Evolutionary conservation across 192 early-diverging fungal species (phyloP), one percentile per base, ranked within the genome.

Genomic region (Podila clonocystis): DNA sequence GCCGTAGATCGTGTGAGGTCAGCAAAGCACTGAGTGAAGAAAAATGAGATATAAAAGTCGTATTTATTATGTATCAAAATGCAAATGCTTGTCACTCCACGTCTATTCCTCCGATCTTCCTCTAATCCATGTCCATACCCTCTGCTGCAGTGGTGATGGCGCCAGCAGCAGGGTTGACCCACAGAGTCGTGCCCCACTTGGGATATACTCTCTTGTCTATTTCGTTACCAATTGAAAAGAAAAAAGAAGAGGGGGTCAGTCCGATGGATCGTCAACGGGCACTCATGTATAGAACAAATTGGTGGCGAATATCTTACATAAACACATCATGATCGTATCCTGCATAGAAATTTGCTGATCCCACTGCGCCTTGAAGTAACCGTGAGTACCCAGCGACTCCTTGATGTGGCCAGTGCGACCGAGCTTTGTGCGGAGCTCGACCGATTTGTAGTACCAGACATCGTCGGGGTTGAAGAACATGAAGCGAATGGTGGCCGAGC

Each of bases 381-480:
- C 98, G 75, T 98, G 97, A 5, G 96, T 99, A 65, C 98, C 98
- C 34, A 99, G 82, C 57, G 94, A 94, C 73, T 98, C 98, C 41
- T 84, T 83, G 67, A 99, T 98, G 82, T 98, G 97, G 17, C 98
- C 98, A 24, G 86, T 89, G 61, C 95, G 93, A 31, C 98, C 97
- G 41, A 91, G 79, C 84, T 99, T 99, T 15, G 97, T 97, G 34
- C 87, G 83, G 55, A 99, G 82, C 82, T 98, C 96, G 9, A 99
- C 90, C 31, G 98, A 97, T 84, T 96, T 97, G 87, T 98, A 99
- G 91, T 95, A 99, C 70, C 89, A 84, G 58, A 98, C 90, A 85
- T 99, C 97, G 22, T 96, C 93, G 24, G 95, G 89, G 80, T 93
- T 94, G 83, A 96, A 98, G 89, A 99, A 98, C 97, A 99, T 99